A percentile compares a stretch with the other conserved stretches of the same genome.
These are phyloP conservation scores for Ceratorhiza oryzae-sativae DNA, from an alignment of 1,284 basidiomycete genomes.

Conservation along the genomic window DNA sequence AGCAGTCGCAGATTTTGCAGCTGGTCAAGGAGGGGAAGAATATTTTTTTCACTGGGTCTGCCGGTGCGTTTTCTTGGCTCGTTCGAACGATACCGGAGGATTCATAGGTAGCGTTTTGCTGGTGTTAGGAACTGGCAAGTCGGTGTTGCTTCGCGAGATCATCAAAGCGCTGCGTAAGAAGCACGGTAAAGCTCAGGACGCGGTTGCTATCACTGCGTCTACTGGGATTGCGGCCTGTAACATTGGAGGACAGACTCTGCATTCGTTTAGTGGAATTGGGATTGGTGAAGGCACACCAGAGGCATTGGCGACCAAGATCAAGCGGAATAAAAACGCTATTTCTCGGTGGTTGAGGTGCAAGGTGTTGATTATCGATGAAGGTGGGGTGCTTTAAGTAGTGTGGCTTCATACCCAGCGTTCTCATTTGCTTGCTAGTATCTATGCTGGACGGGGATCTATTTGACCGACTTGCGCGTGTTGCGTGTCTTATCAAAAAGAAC, in stretches of 20 bases:
- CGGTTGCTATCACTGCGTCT: constrained; percentile 61
- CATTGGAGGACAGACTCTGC: constrained; percentile 66
- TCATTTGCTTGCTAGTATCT: constrained; percentile 56
- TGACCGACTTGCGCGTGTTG: constrained; percentile 72
- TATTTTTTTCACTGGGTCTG: constrained; percentile 98
- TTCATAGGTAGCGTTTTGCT: not conserved
- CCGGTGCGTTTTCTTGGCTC: constrained; percentile 64
- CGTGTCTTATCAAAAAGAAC: constrained; percentile 58
- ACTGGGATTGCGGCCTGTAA: constrained; percentile 68
- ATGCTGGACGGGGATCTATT: constrained; percentile 67
- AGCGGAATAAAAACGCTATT: constrained; percentile 50
- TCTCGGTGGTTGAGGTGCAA: constrained; percentile 61
- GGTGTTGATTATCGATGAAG: constrained; percentile 75
- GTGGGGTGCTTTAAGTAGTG: constrained; percentile 52
- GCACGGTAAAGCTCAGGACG: constrained; percentile 56
- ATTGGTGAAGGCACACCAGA: constrained; percentile 54
- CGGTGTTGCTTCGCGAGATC: constrained; percentile 63
- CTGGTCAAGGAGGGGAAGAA: constrained; percentile 76
- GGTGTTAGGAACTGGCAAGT: constrained; percentile 62
- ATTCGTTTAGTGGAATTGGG: constrained; percentile 63
- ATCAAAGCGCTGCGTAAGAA: constrained; percentile 62
- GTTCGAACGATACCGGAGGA: no score
- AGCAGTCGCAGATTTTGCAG: constrained; percentile 82
- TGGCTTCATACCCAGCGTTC: not conserved
- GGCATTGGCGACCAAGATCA: constrained; percentile 53